phyloP scores from a whole-genome alignment of 257 asterid species.

The Solanum ossicruentum region DNA sequence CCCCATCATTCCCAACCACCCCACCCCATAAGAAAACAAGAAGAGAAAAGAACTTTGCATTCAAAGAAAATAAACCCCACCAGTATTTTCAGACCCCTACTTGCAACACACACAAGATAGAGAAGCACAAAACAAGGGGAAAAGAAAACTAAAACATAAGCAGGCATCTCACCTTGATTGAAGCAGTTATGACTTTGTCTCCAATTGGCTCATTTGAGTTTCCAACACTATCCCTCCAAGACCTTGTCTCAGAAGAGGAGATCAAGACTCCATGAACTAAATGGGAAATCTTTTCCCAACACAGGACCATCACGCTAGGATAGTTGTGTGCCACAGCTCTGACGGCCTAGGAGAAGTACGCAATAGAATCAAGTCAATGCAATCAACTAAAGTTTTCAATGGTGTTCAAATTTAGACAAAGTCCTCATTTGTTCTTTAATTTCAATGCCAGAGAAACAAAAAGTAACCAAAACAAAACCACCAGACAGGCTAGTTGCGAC shows the following conservation, averaged over 20 bases:
- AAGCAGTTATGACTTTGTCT: conserved; percentile 74
- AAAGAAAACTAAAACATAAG: not conserved
- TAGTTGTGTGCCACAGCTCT: conserved; percentile 88
- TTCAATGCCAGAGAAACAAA: not conserved
- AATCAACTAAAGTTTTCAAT: not conserved
- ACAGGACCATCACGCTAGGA: conserved; percentile 51
- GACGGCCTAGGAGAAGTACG: conserved; percentile 53
- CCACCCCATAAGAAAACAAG: not conserved
- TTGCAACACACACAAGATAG: not conserved
- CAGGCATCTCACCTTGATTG: conserved; percentile 50
- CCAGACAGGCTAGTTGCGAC: not conserved
- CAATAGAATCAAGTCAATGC: conserved; percentile 3
- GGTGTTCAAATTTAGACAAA: not conserved
- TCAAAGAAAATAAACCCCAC: not conserved
- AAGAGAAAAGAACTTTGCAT: not conserved
- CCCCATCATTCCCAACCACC: not conserved
- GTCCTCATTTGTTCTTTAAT: not conserved
- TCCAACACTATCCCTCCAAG: conserved; percentile 47
- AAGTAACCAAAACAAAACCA: not conserved
- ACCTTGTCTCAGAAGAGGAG: conserved; percentile 33
- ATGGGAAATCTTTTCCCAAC: conserved; percentile 70
- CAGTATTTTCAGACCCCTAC: not conserved
- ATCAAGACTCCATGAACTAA: conserved; percentile 33
- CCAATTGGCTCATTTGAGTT: conserved; percentile 31
- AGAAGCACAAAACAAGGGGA: not conserved